These are phyloP conservation scores for Fallopia convolvulus DNA, from an alignment of 148 eudicot species.

Conservation along the genomic window DNA sequence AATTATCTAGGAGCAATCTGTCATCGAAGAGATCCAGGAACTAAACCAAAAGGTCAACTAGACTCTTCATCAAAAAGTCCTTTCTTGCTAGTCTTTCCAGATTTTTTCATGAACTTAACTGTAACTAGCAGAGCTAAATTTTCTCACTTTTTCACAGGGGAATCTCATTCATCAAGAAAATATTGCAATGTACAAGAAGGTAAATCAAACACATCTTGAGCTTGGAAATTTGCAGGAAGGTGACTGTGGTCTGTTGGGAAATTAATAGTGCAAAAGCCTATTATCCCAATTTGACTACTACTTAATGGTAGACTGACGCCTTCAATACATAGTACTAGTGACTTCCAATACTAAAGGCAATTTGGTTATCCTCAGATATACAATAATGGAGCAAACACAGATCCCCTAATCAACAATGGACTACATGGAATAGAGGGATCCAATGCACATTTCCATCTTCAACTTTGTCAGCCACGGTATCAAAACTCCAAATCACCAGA, in stretches of 20 bases:
- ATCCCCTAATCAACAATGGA: background rate
- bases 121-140: constrained; percentile 31
- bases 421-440: background rate
- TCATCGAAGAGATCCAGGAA: constrained; percentile 60
- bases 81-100: constrained; percentile 24
- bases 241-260: background rate
- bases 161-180: constrained; percentile 40
- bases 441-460: background rate
- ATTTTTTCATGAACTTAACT: constrained; percentile 39
- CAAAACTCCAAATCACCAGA: background rate
- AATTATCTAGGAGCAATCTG: constrained; percentile 44
- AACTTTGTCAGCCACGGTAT: background rate
- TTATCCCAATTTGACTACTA: background rate
- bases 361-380: background rate
- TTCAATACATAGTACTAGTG: background rate
- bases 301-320: background rate
- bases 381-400: background rate
- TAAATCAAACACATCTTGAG: background rate
- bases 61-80: background rate
- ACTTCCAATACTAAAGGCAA: background rate
- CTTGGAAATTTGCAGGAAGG: background rate
- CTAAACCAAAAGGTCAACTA: constrained; percentile 45
- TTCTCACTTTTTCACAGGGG: background rate
- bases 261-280: background rate
- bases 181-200: constrained; percentile 47